Conservation (phyloP, 148 eudicot species). For the Spergularia bocconei region DNA sequence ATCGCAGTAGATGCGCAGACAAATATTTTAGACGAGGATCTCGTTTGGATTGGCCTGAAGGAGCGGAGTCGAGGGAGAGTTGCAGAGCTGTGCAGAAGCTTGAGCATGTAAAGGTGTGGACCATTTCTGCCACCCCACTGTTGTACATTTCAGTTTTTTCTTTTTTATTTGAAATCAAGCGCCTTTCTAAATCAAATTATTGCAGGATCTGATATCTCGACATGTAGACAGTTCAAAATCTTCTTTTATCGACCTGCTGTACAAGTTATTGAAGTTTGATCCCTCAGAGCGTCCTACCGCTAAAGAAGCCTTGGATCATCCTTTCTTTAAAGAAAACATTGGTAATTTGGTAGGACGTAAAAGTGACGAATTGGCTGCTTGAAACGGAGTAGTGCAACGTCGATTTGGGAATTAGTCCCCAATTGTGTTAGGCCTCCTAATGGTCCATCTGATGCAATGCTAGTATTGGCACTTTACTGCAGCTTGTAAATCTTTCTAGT, state of each 20-base stretch:
- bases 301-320: constrained; percentile 60
- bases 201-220: constrained; percentile 62
- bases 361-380: background rate
- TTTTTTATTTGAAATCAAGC: background rate
- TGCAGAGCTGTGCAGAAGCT: constrained; percentile 74
- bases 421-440: background rate
- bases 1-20: constrained; percentile 62
- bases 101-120: constrained; percentile 50
- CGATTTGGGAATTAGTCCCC: background rate
- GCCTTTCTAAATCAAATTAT: background rate
- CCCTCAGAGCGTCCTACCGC: constrained; percentile 69
- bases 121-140: background rate
- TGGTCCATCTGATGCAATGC: background rate
- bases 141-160: background rate
- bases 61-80: constrained; percentile 80
- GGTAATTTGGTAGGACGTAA: constrained; percentile 18
- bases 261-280: constrained; percentile 65
- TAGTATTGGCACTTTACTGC: background rate
- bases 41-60: constrained; percentile 84
- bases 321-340: constrained; percentile 47
- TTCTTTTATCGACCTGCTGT: constrained; percentile 51
- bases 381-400: background rate
- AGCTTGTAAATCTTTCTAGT: too few species aligned
- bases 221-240: constrained; percentile 48
- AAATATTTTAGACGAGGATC: constrained; percentile 65